Evolutionary conservation across 805 yeast species (phyloP).

Genomic region (Aciculoconidium aculeatum): DNA sequence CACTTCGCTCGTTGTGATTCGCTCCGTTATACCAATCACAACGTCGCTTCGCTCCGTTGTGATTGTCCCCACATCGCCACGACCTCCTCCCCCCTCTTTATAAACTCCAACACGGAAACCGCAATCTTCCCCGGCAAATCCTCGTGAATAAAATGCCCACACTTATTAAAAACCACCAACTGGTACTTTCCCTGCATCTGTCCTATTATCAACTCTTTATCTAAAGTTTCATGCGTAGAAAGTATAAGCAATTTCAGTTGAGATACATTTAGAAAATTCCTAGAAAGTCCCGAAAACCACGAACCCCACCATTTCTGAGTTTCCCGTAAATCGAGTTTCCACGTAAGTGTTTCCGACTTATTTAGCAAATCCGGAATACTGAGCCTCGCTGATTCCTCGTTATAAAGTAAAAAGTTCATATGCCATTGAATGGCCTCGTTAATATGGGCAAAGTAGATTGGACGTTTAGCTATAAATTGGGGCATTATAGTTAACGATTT

Average conservation of each 20-base stretch:
- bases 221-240: conserved; percentile 87
- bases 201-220: conserved; percentile 80
- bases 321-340: conserved; percentile 59
- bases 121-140: conserved; percentile 74
- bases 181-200: conserved; percentile 99
- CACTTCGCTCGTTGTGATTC: no score
- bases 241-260: conserved; percentile 65
- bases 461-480: conserved; percentile 58
- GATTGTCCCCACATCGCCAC: conserved; percentile 37
- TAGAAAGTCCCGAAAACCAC: conserved; percentile 77
- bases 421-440: conserved; percentile 80
- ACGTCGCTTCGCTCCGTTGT: no score
- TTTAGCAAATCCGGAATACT: conserved; percentile 71
- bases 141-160: conserved; percentile 96
- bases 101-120: conserved; percentile 40
- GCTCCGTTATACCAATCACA: no score
- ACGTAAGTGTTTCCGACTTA: conserved; percentile 24
- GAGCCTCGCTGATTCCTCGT: conserved; percentile 55
- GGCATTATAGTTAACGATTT: conserved; percentile 64
- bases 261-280: conserved; percentile 34
- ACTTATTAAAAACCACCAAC: conserved; percentile 58
- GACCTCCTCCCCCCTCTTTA: conserved; percentile 25
- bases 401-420: conserved; percentile 47
- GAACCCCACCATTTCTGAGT: conserved; percentile 70
- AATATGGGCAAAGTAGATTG: conserved; percentile 47